Conservation (phyloP, 1,284 basidiomycete species). For the Cutaneotrichosporon dermatis region DNA sequence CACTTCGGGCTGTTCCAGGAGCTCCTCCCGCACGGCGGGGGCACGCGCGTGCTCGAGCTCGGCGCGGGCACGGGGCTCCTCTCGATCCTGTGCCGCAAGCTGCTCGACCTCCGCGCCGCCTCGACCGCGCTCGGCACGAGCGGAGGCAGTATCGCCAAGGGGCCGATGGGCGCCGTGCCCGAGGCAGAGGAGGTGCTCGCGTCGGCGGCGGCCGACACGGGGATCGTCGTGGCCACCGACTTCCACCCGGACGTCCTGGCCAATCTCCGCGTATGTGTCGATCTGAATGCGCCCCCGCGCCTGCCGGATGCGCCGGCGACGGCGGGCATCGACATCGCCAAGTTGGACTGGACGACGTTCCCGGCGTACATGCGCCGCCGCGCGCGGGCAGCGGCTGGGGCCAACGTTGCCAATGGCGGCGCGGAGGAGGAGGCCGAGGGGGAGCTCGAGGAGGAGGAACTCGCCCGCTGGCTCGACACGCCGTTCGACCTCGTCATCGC, state of each 20-base stretch:
- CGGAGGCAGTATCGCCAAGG: not conserved
- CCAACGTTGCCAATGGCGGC: not conserved
- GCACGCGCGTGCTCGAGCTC: conserved; percentile 65
- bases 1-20: conserved; percentile 33
- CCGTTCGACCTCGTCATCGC: conserved; percentile 47
- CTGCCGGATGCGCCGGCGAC: conserved; percentile 9
- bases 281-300: conserved; percentile 55
- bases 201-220: conserved; percentile 8
- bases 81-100: conserved; percentile 59
- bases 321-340: conserved; percentile 49
- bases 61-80: conserved; percentile 84
- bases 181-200: not conserved
- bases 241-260: conserved; percentile 67
- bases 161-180: conserved; percentile 3
- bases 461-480: conserved; percentile 19
- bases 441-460: conserved; percentile 15
- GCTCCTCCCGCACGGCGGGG: conserved; percentile 34
- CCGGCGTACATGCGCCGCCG: conserved; percentile 28
- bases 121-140: not conserved
- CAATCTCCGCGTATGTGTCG: conserved; percentile 67
- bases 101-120: conserved; percentile 50
- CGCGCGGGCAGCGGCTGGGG: not conserved
- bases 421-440: conserved; percentile 7
- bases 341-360: conserved; percentile 68
- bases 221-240: conserved; percentile 67